phyloP scores from a whole-genome alignment of 2,329 filamentous ascomycete species.

The Fusarium palustre region DNA sequence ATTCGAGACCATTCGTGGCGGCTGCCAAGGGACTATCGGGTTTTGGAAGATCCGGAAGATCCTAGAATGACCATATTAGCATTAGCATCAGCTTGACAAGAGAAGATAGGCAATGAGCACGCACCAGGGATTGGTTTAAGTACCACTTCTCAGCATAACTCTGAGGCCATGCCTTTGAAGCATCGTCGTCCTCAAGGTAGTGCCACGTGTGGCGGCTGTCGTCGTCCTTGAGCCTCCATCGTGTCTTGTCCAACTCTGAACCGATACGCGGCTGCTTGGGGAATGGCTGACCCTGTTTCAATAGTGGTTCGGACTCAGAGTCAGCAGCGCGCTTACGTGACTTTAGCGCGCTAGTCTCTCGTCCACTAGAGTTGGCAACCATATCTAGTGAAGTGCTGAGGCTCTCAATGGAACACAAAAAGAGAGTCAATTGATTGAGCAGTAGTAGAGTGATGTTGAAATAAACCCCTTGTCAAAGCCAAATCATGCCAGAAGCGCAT shows the following conservation, averaged over 20 bases:
- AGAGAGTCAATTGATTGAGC: conserved; percentile 20
- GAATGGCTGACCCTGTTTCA: conserved; percentile 48
- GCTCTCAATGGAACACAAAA: not conserved
- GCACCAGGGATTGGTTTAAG: conserved; percentile 81
- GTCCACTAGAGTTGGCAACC: conserved; percentile 47
- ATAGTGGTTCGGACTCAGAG: conserved; percentile 46
- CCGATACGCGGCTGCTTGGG: conserved; percentile 62
- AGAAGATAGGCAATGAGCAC: conserved; percentile 9
- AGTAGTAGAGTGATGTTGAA: conserved; percentile 27
- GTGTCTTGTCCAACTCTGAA: conserved; percentile 78
- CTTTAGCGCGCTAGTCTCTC: conserved; percentile 49
- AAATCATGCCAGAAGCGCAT: conserved; percentile 22
- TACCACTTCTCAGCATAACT: conserved; percentile 89
- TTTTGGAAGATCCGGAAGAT: conserved; percentile 76
- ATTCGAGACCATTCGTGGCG: conserved; percentile 84
- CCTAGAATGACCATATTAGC: conserved; percentile 60
- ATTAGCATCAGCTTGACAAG: conserved; percentile 15
- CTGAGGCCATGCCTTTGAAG: conserved; percentile 83
- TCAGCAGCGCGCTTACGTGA: conserved; percentile 60
- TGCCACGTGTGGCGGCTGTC: conserved; percentile 93
- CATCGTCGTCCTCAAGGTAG: conserved; percentile 81
- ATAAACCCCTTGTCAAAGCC: conserved; percentile 2
- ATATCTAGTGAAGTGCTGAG: conserved; percentile 35
- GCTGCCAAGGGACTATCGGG: conserved; percentile 80
- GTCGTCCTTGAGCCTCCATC: conserved; percentile 88